phyloP scores from a whole-genome alignment of 192 early-diverging fungal species.

The Rhizophagus clarus region DNA sequence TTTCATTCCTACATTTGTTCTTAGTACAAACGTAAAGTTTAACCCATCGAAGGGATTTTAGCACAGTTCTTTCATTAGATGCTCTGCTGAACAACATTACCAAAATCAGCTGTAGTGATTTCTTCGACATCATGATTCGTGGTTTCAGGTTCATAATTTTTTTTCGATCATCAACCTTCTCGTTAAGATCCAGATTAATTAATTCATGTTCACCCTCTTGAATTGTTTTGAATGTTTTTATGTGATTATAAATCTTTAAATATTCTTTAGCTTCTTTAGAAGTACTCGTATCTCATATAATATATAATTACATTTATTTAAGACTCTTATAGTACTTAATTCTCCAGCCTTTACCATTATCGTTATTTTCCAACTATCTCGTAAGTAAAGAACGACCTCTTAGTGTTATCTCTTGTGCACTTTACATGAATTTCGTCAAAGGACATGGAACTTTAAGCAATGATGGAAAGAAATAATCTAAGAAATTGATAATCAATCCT shows the following conservation, averaged over 20 bases:
- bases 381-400: conserved; percentile 84
- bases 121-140: conserved; percentile 79
- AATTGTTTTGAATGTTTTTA: conserved; percentile 72
- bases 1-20: conserved; percentile 73
- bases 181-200: conserved; percentile 96
- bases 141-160: conserved; percentile 83
- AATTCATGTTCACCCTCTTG: conserved; percentile 67
- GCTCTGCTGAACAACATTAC: conserved; percentile 93
- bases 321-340: conserved; percentile 99
- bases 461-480: conserved; percentile 93
- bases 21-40: conserved; percentile 89
- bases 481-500: conserved; percentile 94
- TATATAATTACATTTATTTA: too few species aligned
- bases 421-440: conserved; percentile 86
- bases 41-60: conserved; percentile 91
- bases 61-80: conserved; percentile 93
- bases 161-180: conserved; percentile 92
- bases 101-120: conserved; percentile 84
- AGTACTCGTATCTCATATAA: conserved; percentile 87
- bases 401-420: too few species aligned
- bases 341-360: conserved; percentile 77
- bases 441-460: conserved; percentile 89
- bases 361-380: conserved; percentile 69
- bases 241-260: conserved; percentile 83
- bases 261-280: conserved; percentile 88